phyloP scores from a whole-genome alignment of 1,139 yeast species.

The Saccharomycopsis hybrid region DNA sequence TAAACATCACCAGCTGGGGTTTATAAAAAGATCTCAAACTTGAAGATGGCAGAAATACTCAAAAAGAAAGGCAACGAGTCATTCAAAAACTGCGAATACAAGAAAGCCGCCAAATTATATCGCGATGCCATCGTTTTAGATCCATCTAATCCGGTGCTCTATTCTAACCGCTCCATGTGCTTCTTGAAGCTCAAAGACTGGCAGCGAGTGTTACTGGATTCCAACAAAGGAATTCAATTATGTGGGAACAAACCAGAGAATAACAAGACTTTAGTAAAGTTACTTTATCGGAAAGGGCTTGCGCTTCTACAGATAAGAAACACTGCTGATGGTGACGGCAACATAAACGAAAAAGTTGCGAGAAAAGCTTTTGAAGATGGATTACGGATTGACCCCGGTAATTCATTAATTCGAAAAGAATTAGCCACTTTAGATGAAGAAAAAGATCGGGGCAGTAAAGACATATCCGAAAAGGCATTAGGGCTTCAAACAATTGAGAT shows the following conservation, averaged over 20 bases:
- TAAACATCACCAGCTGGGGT: no score
- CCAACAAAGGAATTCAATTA: conserved; percentile 48
- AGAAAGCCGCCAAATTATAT: conserved; percentile 56
- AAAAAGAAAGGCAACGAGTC: conserved; percentile 58
- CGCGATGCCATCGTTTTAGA: conserved; percentile 57
- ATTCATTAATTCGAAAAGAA: conserved; percentile 29
- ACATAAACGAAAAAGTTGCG: conserved; percentile 26
- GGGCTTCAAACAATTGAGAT: conserved; percentile 32
- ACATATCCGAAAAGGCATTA: conserved; percentile 20
- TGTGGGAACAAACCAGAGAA: conserved; percentile 25
- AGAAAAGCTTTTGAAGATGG: conserved; percentile 36
- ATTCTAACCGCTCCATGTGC: conserved; percentile 76
- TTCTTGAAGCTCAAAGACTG: conserved; percentile 50
- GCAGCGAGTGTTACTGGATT: conserved; percentile 54
- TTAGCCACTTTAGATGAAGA: conserved; percentile 14
- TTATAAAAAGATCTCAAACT: neutral
- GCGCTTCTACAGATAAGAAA: conserved; percentile 36
- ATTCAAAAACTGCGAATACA: conserved; percentile 47
- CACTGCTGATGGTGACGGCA: conserved; percentile 9
- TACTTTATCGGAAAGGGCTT: conserved; percentile 51
- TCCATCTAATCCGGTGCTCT: conserved; percentile 53
- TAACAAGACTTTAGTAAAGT: conserved; percentile 33
- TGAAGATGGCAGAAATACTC: conserved; percentile 15
- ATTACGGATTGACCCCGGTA: conserved; percentile 40
- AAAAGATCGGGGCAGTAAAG: conserved; percentile 21